phyloP scores from a whole-genome alignment of 352 stramenopile species.

The Phytophthora podocarpi region DNA sequence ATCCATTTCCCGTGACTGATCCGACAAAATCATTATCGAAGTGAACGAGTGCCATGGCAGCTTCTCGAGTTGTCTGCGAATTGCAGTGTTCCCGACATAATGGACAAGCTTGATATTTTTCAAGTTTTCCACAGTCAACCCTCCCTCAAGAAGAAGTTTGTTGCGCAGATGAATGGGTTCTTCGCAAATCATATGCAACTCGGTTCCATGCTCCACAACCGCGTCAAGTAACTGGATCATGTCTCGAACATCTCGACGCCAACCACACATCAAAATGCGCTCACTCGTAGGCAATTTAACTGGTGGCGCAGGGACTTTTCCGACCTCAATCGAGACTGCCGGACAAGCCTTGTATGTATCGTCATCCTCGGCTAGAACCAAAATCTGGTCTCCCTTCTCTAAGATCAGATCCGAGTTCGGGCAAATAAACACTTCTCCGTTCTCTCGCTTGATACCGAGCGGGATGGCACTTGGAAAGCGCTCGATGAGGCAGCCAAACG shows the following conservation, averaged over 20 bases:
- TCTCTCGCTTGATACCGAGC: constrained; percentile 71
- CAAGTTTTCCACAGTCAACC: constrained; percentile 52
- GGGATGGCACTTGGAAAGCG: constrained; percentile 85
- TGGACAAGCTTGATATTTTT: constrained; percentile 71
- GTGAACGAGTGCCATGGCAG: constrained; percentile 76
- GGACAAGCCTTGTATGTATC: constrained; percentile 82
- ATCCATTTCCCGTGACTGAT: constrained; percentile 71
- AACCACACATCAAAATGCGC: constrained; percentile 87
- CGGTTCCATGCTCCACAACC: constrained; percentile 58
- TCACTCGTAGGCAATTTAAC: constrained; percentile 46
- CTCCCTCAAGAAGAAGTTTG: constrained; percentile 63
- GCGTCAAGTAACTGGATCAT: constrained; percentile 88
- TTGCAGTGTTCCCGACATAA: constrained; percentile 78
- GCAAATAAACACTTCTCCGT: constrained; percentile 67
- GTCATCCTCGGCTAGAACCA: constrained; percentile 89
- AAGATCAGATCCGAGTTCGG: constrained; percentile 44
- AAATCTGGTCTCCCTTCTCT: constrained; percentile 64
- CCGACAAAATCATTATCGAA: constrained; percentile 84
- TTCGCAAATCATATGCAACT: constrained; percentile 86
- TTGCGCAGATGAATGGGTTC: constrained; percentile 67
- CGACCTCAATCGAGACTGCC: constrained; percentile 44
- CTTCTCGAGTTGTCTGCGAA: constrained; percentile 70
- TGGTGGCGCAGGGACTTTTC: constrained; percentile 30
- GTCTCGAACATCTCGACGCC: constrained; percentile 89
- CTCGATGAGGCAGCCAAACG: constrained; percentile 68